Evolutionary conservation across 768 basidiomycete species (phyloP), one percentile per base, ranked within the genome.

Genomic region (Sistotremastrum suecicum): DNA sequence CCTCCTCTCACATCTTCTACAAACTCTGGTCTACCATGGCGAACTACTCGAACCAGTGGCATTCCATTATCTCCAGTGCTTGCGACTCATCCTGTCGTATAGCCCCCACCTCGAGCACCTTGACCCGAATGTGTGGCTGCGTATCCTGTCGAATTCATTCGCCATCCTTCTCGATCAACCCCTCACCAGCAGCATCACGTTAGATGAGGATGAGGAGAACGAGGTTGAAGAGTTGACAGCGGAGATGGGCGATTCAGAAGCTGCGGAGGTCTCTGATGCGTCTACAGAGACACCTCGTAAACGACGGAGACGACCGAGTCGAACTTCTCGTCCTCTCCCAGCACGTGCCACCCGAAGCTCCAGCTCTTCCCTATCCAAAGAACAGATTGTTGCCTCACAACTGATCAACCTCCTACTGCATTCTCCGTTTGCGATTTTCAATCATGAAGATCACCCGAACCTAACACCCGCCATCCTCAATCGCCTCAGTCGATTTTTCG

Each of bases 91-190:
- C 6, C 63, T 87, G 43, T 65, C 66, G 47, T 81, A 77, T 60
- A 58, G 64, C 3, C 80, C 88, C 3, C 91, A 97, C 61, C 66
- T 92, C 46, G 83, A 92, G 39, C 77, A 82, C 53, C 55, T 92
- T 43, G 75, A 75, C 7, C 64, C 71, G 34, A 63, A 66, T 1
- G 63, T 53, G 33, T 98, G 94, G 94, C 59, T 78, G 31, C 65
- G 63, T 34, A 60, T 89, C 39, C 71, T 83, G 34, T 74, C 78
- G 52, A 62, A 87, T 37, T 74, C 72, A 36, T 90, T 94, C 65
- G 86, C 88, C 53, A 74, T 80, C 4, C 66, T 91, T 28, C 62
- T 97, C 4, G 77, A 72, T 7, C 80, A 85, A 53, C 56, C 60
- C 50, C 70, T 63, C 44, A 71, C 32, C 59, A 61, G 42, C 56